phyloP scores from a whole-genome alignment of 2,329 filamentous ascomycete species.

The Exophiala sp. region DNA sequence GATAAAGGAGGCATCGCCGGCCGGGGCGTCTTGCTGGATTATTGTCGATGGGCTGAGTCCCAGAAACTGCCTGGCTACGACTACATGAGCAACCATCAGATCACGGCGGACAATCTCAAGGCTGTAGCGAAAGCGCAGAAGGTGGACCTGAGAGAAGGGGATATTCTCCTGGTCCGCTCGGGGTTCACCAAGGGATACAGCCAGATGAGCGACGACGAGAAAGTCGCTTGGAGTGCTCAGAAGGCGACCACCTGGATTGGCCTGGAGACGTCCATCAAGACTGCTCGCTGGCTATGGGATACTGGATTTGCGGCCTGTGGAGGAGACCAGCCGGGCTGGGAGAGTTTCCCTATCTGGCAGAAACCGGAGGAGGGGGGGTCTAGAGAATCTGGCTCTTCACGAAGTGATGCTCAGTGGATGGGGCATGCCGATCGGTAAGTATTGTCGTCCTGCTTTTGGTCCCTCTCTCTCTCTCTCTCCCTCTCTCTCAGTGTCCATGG shows the following conservation, averaged over 20 bases:
- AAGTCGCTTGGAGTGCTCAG: conserved; percentile 1
- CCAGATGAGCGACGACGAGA: conserved; percentile 4
- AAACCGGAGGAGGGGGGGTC: conserved; percentile 1
- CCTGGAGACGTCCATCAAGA: conserved; percentile 30
- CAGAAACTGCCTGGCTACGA: background rate
- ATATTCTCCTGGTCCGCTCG: conserved; percentile 28
- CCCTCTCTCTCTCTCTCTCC: too few species aligned
- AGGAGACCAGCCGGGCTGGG: conserved; percentile 32
- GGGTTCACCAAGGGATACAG: conserved; percentile 22
- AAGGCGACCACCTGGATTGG: conserved; percentile 13
- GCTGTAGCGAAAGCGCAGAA: conserved; percentile 15
- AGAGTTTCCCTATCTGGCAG: conserved; percentile 3
- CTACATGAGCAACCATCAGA: conserved; percentile 18
- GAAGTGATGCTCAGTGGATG: conserved; percentile 26
- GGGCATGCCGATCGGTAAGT: conserved; percentile 27
- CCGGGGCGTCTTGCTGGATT: conserved; percentile 46
- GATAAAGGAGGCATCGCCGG: conserved; percentile 39
- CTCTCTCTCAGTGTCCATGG: too few species aligned
- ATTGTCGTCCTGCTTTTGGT: background rate
- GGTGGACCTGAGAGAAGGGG: conserved; percentile 23
- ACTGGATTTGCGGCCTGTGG: conserved; percentile 32
- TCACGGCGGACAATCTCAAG: conserved; percentile 23
- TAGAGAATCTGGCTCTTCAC: conserved; percentile 10
- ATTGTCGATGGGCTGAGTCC: conserved; percentile 19
- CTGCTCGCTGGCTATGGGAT: conserved; percentile 32